A percentile compares a stretch with the other conserved stretches of the same genome.
These are phyloP conservation scores for Prunus padus DNA, from an alignment of 306 rosid species.

Conservation along the genomic window DNA sequence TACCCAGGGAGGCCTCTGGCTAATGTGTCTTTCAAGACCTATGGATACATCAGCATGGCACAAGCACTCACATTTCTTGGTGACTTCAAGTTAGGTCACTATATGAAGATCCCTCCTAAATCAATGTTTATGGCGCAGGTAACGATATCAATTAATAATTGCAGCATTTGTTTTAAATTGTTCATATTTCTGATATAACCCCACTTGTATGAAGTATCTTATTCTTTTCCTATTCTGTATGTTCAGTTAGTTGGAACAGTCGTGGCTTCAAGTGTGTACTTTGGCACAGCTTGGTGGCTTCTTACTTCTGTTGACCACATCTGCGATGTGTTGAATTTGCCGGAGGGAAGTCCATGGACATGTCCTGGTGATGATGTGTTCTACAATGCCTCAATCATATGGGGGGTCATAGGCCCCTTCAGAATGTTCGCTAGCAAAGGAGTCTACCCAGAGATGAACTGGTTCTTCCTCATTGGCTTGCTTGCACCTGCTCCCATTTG, in stretches of 20 bases:
- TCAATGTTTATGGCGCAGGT: constrained; percentile 86
- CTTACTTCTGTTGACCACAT: constrained; percentile 31
- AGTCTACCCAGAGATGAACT: constrained; percentile 39
- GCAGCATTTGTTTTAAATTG: not conserved
- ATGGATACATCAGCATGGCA: constrained; percentile 86
- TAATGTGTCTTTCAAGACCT: constrained; percentile 86
- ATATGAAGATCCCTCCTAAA: constrained; percentile 92
- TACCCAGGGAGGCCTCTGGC: constrained; percentile 93
- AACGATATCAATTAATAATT: not conserved
- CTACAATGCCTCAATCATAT: constrained; percentile 44
- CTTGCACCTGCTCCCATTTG: constrained; percentile 41
- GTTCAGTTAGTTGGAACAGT: constrained; percentile 46
- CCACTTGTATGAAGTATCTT: too few species aligned
- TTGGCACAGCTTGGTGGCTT: constrained; percentile 56
- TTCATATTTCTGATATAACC: not conserved
- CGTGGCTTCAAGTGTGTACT: constrained; percentile 40
- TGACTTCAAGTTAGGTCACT: constrained; percentile 90
- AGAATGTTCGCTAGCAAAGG: constrained; percentile 40
- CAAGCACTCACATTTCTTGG: constrained; percentile 66
- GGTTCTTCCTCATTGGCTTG: constrained; percentile 43
- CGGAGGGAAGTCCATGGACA: constrained; percentile 54
- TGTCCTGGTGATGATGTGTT: constrained; percentile 46
- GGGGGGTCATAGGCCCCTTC: constrained; percentile 47
- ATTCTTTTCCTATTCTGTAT: not conserved
- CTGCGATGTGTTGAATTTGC: constrained; percentile 28